Evolutionary conservation across 2,329 filamentous ascomycete species (phyloP).

Genomic region (Colletotrichum endophyticum): DNA sequence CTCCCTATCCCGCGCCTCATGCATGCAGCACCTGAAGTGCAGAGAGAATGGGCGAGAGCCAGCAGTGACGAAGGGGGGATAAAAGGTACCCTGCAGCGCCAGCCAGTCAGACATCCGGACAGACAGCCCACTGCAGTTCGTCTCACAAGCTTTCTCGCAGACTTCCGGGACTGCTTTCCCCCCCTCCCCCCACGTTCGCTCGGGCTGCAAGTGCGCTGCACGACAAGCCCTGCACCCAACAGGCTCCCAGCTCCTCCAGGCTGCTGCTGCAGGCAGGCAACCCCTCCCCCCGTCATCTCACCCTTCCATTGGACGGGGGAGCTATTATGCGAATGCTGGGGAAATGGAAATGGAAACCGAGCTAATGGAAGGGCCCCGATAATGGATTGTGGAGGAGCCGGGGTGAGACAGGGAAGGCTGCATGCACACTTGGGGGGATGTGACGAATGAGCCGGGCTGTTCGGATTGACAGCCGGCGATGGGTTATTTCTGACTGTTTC

Average conservation of each 20-base stretch:
- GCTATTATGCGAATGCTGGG: conserved; percentile 20
- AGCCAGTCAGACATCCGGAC: background rate
- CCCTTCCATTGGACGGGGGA: conserved; percentile 3
- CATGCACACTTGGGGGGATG: background rate
- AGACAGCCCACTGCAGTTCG: background rate
- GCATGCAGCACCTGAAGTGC: background rate
- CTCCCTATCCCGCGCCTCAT: background rate
- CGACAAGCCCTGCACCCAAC: background rate
- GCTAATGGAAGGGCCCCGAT: conserved; percentile 18
- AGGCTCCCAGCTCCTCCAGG: background rate
- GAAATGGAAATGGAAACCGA: conserved; percentile 21
- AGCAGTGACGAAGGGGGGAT: background rate
- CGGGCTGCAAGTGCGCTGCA: conserved; percentile 5
- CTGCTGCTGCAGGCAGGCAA: background rate
- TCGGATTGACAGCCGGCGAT: conserved; percentile 6
- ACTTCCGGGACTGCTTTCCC: background rate
- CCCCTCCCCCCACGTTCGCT: conserved; percentile 7
- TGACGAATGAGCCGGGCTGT: background rate
- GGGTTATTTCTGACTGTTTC: background rate
- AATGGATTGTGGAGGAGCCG: conserved; percentile 7
- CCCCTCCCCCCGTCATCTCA: background rate
- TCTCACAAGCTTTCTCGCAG: conserved; percentile 12
- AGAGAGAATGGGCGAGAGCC: background rate
- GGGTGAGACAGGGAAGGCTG: background rate
- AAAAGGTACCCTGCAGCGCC: background rate